A percentile compares a stretch with the other conserved stretches of the same genome.
Conservation (phyloP, 1,284 basidiomycete genomes). For the Cutaneotrichosporon sp. region DNA sequence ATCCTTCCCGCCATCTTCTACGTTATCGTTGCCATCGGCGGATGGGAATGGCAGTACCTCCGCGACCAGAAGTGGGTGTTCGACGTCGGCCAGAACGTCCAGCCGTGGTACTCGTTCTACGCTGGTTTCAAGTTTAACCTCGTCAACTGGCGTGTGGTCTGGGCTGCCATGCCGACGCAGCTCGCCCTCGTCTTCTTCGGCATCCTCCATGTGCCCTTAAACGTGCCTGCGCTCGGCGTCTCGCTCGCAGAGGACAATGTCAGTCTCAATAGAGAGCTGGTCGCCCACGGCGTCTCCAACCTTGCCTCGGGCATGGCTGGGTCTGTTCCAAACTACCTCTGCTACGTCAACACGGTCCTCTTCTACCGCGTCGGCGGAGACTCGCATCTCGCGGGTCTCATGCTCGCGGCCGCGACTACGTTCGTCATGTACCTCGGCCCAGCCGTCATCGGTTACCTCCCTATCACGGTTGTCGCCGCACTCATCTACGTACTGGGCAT, state of each 20-base stretch:
- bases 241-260: slow-evolving; percentile 84
- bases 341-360: slow-evolving; percentile 82
- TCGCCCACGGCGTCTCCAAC: slow-evolving; percentile 92
- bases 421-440: slow-evolving; percentile 73
- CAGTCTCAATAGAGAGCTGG: slow-evolving; percentile 87
- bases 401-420: slow-evolving; percentile 76
- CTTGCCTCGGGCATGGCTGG: slow-evolving; percentile 75
- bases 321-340: slow-evolving; percentile 61
- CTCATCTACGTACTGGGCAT: slow-evolving; percentile 94
- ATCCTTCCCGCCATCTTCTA: slow-evolving; percentile 83
- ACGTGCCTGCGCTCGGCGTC: slow-evolving; percentile 93
- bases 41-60: slow-evolving; percentile 64
- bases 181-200: slow-evolving; percentile 54
- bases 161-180: slow-evolving; percentile 67
- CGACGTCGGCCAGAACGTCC: slow-evolving; percentile 64
- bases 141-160: slow-evolving; percentile 65
- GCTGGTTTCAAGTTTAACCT: slow-evolving; percentile 66
- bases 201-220: slow-evolving; percentile 88
- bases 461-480: slow-evolving; percentile 83
- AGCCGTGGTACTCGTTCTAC: slow-evolving; percentile 81
- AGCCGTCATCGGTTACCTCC: slow-evolving; percentile 75
- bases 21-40: slow-evolving; percentile 65
- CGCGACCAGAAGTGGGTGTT: slow-evolving; percentile 83
- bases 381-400: slow-evolving; percentile 76
- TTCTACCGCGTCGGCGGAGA: slow-evolving; percentile 94